Evolutionary conservation across 225 moss, liverwort and hornwort genomes (phyloP).

Genomic region (Sphagnum tenellum): DNA sequence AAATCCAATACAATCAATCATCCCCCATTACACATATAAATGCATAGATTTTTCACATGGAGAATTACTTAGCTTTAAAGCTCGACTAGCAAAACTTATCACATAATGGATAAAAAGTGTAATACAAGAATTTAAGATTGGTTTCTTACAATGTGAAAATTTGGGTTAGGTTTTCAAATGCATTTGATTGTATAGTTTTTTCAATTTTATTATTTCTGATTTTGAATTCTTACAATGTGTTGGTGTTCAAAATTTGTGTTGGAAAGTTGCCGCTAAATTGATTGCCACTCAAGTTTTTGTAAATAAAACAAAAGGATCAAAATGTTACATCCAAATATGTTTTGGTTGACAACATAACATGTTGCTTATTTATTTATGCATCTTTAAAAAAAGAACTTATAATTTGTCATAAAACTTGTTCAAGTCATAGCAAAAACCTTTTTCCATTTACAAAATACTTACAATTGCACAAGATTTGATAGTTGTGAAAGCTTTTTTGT

Average conservation of each 20-base stretch:
- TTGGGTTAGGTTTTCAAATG: slow-evolving; percentile 16
- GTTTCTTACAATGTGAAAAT: slow-evolving; percentile 11
- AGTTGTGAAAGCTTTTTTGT: slow-evolving; percentile 8
- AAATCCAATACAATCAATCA: too few relatives aligned
- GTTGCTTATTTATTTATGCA: neutral
- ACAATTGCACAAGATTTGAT: slow-evolving; percentile 5
- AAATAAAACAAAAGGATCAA: neutral
- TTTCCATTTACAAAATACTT: neutral
- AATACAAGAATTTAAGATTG: neutral
- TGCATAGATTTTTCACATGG: too few relatives aligned
- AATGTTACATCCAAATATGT: neutral
- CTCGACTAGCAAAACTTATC: neutral
- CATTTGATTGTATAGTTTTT: too few relatives aligned
- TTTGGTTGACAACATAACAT: neutral
- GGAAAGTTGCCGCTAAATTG: too few relatives aligned
- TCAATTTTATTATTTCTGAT: too few relatives aligned
- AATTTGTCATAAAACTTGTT: neutral
- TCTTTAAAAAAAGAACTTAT: slow-evolving; percentile 3
- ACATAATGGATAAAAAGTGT: neutral
- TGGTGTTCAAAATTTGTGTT: too few relatives aligned
- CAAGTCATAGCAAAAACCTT: slow-evolving; percentile 1
- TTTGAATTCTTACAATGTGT: too few relatives aligned
- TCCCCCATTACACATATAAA: too few relatives aligned
- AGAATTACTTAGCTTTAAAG: too few relatives aligned
- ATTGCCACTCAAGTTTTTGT: slow-evolving; percentile 23